A percentile compares a stretch with the other conserved stretches of the same genome.
Conservation (phyloP, 768 basidiomycete species). For the Agrocybe chaxingu region DNA sequence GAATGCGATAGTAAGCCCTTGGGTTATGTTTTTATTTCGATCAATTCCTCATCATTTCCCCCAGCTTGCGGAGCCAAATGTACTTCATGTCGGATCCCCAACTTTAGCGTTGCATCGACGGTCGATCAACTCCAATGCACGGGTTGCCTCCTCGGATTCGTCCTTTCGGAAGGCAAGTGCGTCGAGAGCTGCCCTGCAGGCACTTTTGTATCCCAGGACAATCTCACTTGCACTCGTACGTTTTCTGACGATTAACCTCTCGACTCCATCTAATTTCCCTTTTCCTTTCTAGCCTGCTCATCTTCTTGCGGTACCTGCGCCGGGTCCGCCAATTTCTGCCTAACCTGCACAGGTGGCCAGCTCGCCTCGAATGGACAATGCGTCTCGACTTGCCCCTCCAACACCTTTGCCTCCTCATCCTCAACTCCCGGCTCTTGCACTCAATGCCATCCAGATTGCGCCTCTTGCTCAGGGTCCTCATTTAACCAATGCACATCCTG, state of each 20-base stretch:
- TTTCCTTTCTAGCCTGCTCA: constrained; percentile 30
- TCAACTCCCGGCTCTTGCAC: constrained; percentile 51
- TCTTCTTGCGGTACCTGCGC: constrained; percentile 68
- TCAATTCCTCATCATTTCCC: constrained; percentile 1
- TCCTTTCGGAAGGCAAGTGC: constrained; percentile 70
- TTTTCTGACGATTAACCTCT: constrained; percentile 5
- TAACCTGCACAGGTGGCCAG: constrained; percentile 65
- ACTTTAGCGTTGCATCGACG: constrained; percentile 67
- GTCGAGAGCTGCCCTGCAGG: constrained; percentile 69
- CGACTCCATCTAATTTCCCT: neutral
- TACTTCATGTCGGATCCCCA: constrained; percentile 70
- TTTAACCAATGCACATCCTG: constrained; percentile 82
- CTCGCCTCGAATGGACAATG: constrained; percentile 75
- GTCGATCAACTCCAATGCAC: constrained; percentile 68
- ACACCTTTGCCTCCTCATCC: constrained; percentile 53
- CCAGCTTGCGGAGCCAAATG: constrained; percentile 83
- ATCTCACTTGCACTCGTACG: constrained; percentile 72
- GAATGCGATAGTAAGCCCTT: constrained; percentile 71
- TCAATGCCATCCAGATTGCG: constrained; percentile 84
- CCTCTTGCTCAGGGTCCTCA: constrained; percentile 72
- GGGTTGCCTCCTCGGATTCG: constrained; percentile 72
- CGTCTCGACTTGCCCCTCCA: constrained; percentile 69
- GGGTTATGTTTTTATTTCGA: constrained; percentile 7
- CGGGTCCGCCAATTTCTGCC: constrained; percentile 65
- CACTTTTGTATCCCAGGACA: constrained; percentile 69